Evolutionary conservation across 1,284 basidiomycete species (phyloP).

Genomic region (Rhodotorula sp.): DNA sequence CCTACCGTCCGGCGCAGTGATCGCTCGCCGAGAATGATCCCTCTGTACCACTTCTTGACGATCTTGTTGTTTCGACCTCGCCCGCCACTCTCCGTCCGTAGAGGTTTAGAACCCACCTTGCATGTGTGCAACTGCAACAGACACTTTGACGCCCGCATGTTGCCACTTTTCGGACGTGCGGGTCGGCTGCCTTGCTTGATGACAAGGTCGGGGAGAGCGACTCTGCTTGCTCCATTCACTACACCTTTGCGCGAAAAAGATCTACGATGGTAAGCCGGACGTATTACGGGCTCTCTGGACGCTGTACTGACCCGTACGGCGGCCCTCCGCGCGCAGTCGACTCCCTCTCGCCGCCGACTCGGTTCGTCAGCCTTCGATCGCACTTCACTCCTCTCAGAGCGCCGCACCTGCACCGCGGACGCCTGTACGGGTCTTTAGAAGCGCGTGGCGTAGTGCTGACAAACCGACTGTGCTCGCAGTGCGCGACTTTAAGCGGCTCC

Average conservation of each 20-base stretch:
- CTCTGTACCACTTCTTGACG: neutral
- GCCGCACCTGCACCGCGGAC: neutral
- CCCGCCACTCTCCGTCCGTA: neutral
- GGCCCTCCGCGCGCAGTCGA: slow-evolving; percentile 8
- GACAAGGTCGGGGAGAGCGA: neutral
- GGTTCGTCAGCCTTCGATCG: slow-evolving; percentile 9
- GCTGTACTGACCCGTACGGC: neutral
- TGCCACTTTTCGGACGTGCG: neutral
- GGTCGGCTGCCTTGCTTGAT: neutral
- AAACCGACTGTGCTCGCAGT: too few species aligned
- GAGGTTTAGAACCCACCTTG: neutral
- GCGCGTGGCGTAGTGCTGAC: too few species aligned
- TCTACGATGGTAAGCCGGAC: neutral
- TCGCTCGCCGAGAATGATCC: neutral
- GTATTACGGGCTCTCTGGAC: rapidly evolving
- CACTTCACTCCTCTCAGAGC: neutral
- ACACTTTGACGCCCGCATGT: neutral
- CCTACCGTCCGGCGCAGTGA: neutral
- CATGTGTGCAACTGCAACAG: neutral
- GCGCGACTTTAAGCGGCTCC: slow-evolving; percentile 92
- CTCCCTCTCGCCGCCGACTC: slow-evolving; percentile 35
- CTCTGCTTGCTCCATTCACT: neutral
- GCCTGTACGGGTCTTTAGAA: too few species aligned
- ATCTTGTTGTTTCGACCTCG: neutral
- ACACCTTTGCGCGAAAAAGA: neutral